Evolutionary conservation across 2,329 filamentous ascomycete genomes (phyloP).

Genomic region (Stachybotrys chartarum): DNA sequence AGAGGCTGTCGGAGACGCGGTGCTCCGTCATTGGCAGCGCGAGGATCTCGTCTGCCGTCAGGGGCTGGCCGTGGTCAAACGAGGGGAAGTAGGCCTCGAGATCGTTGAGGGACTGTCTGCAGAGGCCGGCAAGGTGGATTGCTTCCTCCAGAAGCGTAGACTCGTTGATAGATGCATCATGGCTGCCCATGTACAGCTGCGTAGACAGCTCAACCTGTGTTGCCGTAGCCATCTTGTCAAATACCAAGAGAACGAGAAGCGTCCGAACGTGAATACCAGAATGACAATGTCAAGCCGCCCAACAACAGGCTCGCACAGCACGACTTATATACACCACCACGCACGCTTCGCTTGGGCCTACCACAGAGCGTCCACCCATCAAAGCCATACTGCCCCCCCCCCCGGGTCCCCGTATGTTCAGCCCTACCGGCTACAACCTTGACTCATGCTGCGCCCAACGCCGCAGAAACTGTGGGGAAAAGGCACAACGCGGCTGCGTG

Average conservation of each 20-base stretch:
- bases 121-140: slow-evolving; percentile 18
- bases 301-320: too few species aligned
- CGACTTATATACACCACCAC: too few species aligned
- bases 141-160: slow-evolving; percentile 15
- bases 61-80: slow-evolving; percentile 20
- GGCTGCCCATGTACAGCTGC: not conserved
- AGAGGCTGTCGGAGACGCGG: slow-evolving; percentile 20
- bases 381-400: too few species aligned
- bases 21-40: slow-evolving; percentile 21
- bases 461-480: not conserved
- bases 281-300: too few species aligned
- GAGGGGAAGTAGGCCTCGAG: slow-evolving; percentile 16
- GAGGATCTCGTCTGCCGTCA: slow-evolving; percentile 27
- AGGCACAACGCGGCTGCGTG: not conserved
- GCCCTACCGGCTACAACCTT: not conserved
- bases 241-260: too few species aligned
- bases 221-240: slow-evolving; percentile 21
- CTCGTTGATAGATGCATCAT: not conserved
- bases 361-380: too few species aligned
- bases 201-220: slow-evolving; percentile 18
- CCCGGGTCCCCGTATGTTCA: not conserved
- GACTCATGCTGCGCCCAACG: not conserved
- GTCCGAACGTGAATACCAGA: too few species aligned
- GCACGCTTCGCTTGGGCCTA: too few species aligned
- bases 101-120: slow-evolving; percentile 17